Evolutionary conservation across 1,284 basidiomycete genomes (phyloP).

Genomic region (Moniliophthora roreri): DNA sequence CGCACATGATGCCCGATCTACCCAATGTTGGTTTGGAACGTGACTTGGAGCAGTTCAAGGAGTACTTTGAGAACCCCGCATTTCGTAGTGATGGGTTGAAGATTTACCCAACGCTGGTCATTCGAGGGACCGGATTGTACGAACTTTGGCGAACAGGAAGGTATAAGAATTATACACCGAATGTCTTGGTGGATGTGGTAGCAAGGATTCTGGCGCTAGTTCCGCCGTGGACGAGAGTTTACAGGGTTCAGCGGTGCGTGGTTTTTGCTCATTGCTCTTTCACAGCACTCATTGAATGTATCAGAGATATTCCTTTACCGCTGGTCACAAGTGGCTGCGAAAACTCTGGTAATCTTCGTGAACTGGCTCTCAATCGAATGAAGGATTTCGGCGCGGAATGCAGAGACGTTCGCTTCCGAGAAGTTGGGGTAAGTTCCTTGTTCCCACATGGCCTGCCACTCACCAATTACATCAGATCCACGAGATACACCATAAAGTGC

Average conservation of each 20-base stretch:
- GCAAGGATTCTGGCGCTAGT: constrained; percentile 96
- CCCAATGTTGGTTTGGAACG: constrained; percentile 98
- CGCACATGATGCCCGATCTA: constrained; percentile 98
- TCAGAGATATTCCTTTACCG: constrained; percentile 92
- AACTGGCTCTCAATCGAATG: constrained; percentile 96
- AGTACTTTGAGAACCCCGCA: constrained; percentile 98
- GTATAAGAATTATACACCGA: constrained; percentile 99
- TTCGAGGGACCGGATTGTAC: constrained; percentile 96
- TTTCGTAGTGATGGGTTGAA: constrained; percentile 98
- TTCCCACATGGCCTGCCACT: constrained; percentile 4
- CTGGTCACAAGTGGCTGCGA: constrained; percentile 96
- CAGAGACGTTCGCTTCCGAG: constrained; percentile 95
- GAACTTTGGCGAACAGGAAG: constrained; percentile 96
- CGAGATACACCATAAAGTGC: constrained; percentile 98
- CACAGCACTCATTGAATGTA: constrained; percentile 8
- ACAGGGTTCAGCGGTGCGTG: constrained; percentile 90
- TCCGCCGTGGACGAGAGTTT: constrained; percentile 98
- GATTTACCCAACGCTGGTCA: constrained; percentile 98
- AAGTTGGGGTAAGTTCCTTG: constrained; percentile 82
- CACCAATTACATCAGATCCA: constrained; percentile 67
- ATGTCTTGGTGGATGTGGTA: constrained; percentile 96
- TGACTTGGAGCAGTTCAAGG: constrained; percentile 98
- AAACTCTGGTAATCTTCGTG: constrained; percentile 95
- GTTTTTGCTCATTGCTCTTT: constrained; percentile 11
- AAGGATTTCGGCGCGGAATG: constrained; percentile 99